Evolutionary conservation across 345 rosid genomes (phyloP).

Genomic region (Eucalyptus polyanthemos): DNA sequence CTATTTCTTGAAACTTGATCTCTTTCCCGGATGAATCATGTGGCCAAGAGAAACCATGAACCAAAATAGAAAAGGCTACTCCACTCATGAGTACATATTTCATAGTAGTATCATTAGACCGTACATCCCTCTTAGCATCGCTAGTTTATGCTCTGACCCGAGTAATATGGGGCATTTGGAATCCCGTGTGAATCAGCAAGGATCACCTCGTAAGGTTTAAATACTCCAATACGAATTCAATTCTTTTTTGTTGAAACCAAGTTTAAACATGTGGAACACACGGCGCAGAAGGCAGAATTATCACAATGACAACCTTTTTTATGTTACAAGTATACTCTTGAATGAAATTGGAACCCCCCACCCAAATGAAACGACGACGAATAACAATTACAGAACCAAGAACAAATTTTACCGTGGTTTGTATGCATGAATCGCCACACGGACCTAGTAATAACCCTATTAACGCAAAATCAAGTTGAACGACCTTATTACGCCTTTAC

Average conservation of each 20-base stretch:
- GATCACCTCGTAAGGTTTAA: no score
- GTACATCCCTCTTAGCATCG: conserved; percentile 23
- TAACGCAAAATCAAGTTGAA: not conserved
- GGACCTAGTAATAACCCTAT: not conserved
- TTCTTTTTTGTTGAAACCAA: not conserved
- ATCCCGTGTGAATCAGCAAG: accelerated
- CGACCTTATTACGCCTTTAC: not conserved
- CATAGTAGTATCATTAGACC: not conserved
- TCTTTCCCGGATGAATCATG: not conserved
- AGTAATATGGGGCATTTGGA: accelerated
- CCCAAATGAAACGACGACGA: not conserved
- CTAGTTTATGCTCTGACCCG: no score
- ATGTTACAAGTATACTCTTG: not conserved
- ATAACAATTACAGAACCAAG: not conserved
- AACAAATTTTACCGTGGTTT: not conserved
- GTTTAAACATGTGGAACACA: not conserved
- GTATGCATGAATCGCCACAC: not conserved
- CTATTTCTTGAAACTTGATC: no score
- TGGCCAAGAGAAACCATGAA: not conserved
- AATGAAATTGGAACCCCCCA: not conserved
- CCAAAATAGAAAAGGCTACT: not conserved
- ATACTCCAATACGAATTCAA: not conserved
- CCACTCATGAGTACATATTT: not conserved
- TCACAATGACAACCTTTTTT: not conserved
- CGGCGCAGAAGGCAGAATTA: not conserved